Conservation (phyloP, 164 flowering plant genomes). For the Chimonanthus salicifolius region DNA sequence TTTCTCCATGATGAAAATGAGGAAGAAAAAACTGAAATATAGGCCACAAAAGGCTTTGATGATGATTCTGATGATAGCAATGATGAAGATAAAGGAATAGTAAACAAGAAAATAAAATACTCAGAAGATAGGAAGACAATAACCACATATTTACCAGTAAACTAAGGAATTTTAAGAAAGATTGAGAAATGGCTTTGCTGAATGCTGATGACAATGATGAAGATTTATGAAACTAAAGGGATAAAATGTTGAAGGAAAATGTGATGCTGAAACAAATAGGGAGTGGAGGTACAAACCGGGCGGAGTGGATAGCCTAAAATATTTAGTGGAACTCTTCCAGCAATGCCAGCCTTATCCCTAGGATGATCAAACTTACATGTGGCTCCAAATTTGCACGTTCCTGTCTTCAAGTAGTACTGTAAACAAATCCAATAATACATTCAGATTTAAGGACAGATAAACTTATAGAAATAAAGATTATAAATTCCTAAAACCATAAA, state of each 20-base stretch:
- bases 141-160: neutral
- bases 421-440: conserved; percentile 13
- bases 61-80: no score
- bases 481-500: neutral
- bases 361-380: conserved; percentile 99
- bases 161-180: no score
- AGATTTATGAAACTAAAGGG: neutral
- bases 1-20: neutral
- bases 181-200: no score
- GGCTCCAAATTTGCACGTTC: conserved; percentile 94
- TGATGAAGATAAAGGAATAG: no score
- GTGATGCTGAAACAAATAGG: conserved; percentile 3
- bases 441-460: conserved; percentile 1
- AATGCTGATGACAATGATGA: no score
- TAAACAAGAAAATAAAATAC: no score
- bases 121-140: neutral
- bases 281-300: conserved; percentile 46
- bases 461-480: neutral
- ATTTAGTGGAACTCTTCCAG: conserved; percentile 77
- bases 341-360: conserved; percentile 86
- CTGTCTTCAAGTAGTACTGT: conserved; percentile 93
- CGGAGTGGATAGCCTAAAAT: conserved; percentile 93
- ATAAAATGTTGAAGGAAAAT: neutral
- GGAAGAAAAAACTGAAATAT: neutral
- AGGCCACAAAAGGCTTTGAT: no score